Percentiles rank a stretch among this genome's conserved stretches.
phyloP scores from a whole-genome alignment of 2,329 filamentous ascomycete species.

The Phoma sp. region DNA sequence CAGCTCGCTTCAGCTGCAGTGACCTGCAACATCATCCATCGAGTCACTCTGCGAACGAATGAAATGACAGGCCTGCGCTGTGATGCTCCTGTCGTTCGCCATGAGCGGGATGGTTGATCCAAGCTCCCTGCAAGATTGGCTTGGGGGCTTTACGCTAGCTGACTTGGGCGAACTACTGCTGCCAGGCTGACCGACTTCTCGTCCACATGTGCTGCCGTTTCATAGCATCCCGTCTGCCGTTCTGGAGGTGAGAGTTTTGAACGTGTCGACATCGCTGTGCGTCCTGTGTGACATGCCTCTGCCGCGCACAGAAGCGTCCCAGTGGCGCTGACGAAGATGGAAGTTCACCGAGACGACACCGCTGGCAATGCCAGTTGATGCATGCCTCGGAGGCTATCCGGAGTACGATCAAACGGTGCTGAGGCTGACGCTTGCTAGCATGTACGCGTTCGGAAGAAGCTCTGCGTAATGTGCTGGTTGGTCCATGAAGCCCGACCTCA shows the following conservation, averaged over 20 bases:
- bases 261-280: not conserved
- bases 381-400: not conserved
- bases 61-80: not conserved
- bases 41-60: constrained; percentile 23
- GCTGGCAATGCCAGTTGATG: not conserved
- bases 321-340: not conserved
- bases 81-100: constrained; percentile 24
- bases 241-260: constrained; percentile 10
- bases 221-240: not conserved
- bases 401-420: constrained; percentile 1
- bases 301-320: not conserved
- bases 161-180: constrained; percentile 19
- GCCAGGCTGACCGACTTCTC: constrained; percentile 45
- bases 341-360: not conserved
- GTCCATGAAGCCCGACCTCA: no score
- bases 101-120: constrained; percentile 19
- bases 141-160: constrained; percentile 32
- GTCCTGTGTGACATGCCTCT: constrained; percentile 12
- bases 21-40: constrained; percentile 25
- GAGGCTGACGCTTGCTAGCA: constrained; percentile 5
- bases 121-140: constrained; percentile 26
- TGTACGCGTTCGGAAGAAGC: not conserved
- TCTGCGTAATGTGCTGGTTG: not conserved
- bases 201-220: constrained; percentile 6
- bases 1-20: constrained; percentile 27